These are phyloP conservation scores for Persicaria tinctoria DNA, from an alignment of 148 eudicot genomes.

Conservation along the genomic window DNA sequence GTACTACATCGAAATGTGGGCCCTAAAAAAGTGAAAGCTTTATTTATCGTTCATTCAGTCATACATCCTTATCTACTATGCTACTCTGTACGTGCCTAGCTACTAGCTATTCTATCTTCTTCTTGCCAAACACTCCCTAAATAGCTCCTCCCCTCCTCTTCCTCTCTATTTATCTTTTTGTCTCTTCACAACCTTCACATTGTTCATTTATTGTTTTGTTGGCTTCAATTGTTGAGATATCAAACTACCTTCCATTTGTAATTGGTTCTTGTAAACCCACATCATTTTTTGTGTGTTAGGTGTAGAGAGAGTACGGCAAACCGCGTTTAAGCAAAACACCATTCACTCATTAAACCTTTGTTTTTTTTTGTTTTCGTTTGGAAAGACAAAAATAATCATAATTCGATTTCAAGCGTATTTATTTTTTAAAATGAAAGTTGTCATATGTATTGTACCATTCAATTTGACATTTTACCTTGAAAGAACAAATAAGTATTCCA, in stretches of 20 bases:
- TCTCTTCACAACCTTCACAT: neutral
- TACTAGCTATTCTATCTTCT: slow-evolving; percentile 5
- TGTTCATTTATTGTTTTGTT: neutral
- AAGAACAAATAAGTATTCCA: no score
- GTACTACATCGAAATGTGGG: neutral
- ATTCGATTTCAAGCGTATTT: no score
- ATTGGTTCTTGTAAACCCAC: neutral
- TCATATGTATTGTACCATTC: no score
- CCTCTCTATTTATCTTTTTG: neutral
- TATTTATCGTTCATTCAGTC: slow-evolving; percentile 4
- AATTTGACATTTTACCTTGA: no score
- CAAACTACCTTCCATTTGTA: slow-evolving; percentile 5
- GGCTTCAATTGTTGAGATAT: neutral
- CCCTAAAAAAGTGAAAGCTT: neutral
- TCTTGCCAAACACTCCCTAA: neutral
- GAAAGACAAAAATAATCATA: no score
- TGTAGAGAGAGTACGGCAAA: neutral
- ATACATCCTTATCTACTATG: slow-evolving; percentile 6
- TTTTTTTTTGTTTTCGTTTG: no score
- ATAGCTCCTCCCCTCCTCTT: neutral
- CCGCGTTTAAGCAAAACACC: no score
- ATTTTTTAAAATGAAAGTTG: no score
- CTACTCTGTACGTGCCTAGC: neutral
- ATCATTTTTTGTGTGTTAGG: neutral
- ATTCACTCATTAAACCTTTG: no score